These are phyloP conservation scores for Aspergillus puulaauensis DNA, from an alignment of 2,329 filamentous ascomycete genomes.

Conservation along the genomic window DNA sequence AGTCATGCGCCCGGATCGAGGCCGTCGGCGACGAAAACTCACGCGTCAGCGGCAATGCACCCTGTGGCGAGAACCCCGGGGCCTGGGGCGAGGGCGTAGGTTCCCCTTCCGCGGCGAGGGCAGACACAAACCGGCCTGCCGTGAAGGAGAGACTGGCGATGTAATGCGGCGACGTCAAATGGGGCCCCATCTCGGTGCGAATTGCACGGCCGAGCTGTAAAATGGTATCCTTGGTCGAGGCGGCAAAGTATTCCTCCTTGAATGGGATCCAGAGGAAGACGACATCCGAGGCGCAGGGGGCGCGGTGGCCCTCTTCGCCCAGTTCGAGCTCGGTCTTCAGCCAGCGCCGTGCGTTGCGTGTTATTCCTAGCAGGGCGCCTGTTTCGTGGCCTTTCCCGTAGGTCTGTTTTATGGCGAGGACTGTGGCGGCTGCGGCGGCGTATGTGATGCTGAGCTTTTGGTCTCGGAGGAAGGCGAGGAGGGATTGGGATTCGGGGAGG, in stretches of 20 bases:
- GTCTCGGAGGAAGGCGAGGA: not conserved
- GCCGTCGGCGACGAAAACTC: not conserved
- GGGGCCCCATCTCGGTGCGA: not conserved
- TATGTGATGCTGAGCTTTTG: not conserved
- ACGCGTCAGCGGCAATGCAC: not conserved
- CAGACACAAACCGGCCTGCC: not conserved
- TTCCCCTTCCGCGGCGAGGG: not conserved
- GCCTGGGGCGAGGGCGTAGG: not conserved
- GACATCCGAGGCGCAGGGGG: not conserved
- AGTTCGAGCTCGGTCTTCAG: not conserved
- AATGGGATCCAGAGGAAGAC: not conserved
- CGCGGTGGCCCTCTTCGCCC: not conserved
- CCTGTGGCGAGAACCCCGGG: not conserved
- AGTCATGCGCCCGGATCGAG: not conserved
- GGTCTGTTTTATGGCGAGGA: not conserved
- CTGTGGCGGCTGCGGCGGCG: not conserved
- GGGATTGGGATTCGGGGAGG: not conserved
- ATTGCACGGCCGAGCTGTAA: not conserved
- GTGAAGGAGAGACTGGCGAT: not conserved
- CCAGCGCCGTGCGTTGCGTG: not conserved
- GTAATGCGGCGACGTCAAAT: not conserved
- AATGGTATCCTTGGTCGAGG: not conserved
- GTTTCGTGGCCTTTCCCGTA: not conserved
- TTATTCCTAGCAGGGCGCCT: not conserved
- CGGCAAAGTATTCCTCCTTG: not conserved